Percentiles rank a stretch among this genome's conserved stretches.
These are phyloP conservation scores for Lyophyllum shimeji DNA, from an alignment of 768 basidiomycete species.

Conservation along the genomic window DNA sequence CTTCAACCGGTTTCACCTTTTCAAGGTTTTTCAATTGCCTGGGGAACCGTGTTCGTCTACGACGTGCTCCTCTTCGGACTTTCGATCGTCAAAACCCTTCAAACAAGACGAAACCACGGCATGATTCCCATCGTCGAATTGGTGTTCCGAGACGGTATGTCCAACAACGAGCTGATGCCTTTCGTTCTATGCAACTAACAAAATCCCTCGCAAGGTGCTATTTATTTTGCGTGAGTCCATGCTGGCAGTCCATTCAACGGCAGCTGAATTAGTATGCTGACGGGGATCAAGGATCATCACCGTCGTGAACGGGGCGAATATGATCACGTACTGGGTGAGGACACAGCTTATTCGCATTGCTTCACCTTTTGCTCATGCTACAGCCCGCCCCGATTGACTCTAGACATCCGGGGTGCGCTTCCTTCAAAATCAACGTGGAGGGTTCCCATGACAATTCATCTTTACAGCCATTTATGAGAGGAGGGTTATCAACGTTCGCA, in stretches of 20 bases:
- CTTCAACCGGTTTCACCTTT: too few relatives aligned
- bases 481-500: not conserved
- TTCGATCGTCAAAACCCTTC: constrained; percentile 4
- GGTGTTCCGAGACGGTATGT: constrained; percentile 5
- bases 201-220: not conserved
- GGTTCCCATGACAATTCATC: not conserved
- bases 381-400: not conserved
- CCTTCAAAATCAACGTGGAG: not conserved
- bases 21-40: not conserved
- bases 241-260: not conserved
- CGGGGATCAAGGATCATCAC: not conserved
- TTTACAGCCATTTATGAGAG: not conserved
- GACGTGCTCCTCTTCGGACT: constrained; percentile 6
- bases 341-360: not conserved
- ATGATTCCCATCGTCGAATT: not conserved
- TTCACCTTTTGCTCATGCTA: not conserved
- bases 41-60: constrained; percentile 6
- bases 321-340: not conserved
- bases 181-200: not conserved
- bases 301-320: not conserved
- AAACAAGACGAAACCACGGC: not conserved
- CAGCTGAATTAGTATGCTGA: not conserved
- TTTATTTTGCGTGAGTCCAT: not conserved
- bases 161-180: not conserved
- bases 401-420: not conserved